Percentiles rank a stretch among this genome's conserved stretches.
These are phyloP conservation scores for Eudorina sp. DNA, from an alignment of 139 green algal genomes.

Conservation along the genomic window DNA sequence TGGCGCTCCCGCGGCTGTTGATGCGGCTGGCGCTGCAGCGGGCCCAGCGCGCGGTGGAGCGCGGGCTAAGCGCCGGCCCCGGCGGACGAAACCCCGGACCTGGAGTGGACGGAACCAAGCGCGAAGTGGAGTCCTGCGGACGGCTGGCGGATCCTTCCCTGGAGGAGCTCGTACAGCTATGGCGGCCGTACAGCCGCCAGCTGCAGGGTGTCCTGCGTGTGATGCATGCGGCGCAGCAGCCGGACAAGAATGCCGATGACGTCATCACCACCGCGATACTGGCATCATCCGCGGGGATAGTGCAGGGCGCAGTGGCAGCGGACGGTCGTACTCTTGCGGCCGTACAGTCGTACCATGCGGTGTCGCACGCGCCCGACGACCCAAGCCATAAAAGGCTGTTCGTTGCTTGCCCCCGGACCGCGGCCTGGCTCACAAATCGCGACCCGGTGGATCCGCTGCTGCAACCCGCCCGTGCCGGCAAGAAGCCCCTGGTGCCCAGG, in stretches of 20 bases:
- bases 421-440: neutral
- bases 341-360: neutral
- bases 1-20: too few species aligned
- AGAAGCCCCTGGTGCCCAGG: neutral
- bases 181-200: neutral
- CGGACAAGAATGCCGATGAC: too few species aligned
- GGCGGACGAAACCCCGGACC: too few species aligned
- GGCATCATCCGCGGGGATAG: too few species aligned
- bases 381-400: neutral
- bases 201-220: neutral
- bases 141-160: too few species aligned
- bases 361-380: neutral
- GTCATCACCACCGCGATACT: neutral
- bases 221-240: neutral
- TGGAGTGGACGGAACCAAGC: neutral
- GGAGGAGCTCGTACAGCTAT: neutral
- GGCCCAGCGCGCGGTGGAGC: neutral
- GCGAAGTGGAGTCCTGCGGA: neutral
- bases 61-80: neutral
- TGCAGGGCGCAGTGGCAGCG: neutral
- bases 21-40: too few species aligned
- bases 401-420: neutral
- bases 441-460: neutral
- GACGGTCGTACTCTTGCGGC: neutral
- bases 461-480: neutral